Evolutionary conservation across 306 rosid genomes (phyloP).

Genomic region (Medicago lupulina): DNA sequence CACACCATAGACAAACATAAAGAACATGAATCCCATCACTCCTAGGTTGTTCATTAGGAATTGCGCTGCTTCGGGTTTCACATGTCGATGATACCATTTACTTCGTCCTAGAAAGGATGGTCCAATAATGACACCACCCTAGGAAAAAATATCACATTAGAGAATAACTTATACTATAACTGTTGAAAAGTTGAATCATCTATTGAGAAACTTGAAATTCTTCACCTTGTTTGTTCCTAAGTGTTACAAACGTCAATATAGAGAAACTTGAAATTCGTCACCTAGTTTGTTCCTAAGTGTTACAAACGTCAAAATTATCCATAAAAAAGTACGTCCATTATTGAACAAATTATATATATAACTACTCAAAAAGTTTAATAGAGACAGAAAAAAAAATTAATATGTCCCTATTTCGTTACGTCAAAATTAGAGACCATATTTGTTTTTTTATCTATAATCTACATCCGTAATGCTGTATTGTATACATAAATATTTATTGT

Average conservation of each 20-base stretch:
- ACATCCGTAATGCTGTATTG: neutral
- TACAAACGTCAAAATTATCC: too few relatives aligned
- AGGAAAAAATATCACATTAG: neutral
- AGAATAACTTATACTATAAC: neutral
- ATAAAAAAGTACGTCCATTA: too few relatives aligned
- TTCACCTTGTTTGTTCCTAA: too few relatives aligned
- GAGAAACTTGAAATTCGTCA: neutral
- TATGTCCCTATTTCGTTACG: neutral
- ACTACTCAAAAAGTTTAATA: too few relatives aligned
- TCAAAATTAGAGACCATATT: too few relatives aligned
- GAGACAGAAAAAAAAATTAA: neutral
- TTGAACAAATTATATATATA: too few relatives aligned
- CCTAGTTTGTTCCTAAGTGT: too few relatives aligned
- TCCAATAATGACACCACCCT: slow-evolving; percentile 85
- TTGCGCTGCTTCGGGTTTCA: slow-evolving; percentile 32
- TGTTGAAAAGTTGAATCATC: too few relatives aligned
- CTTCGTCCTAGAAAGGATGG: slow-evolving; percentile 68
- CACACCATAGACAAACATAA: slow-evolving; percentile 62
- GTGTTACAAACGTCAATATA: too few relatives aligned
- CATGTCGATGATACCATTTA: slow-evolving; percentile 34
- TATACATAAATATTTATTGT: neutral
- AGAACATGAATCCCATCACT: slow-evolving; percentile 70
- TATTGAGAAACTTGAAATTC: too few relatives aligned
- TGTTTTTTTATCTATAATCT: neutral
- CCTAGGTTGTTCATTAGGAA: slow-evolving; percentile 63